Evolutionary conservation across 2,329 filamentous ascomycete genomes (phyloP).

Genomic region (Calonectria pseudoturangicola): DNA sequence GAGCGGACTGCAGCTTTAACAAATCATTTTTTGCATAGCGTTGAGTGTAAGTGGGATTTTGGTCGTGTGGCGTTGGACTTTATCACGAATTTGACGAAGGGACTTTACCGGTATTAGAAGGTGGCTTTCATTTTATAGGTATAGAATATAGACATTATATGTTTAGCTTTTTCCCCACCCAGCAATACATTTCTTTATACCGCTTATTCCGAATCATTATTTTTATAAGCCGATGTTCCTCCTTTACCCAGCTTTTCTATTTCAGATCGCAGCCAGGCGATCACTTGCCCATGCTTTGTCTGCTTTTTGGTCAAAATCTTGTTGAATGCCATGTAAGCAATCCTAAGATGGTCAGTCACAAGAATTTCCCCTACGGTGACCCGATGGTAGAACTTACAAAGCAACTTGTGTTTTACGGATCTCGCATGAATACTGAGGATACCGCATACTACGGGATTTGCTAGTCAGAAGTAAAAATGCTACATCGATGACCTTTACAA

Average conservation of each 20-base stretch:
- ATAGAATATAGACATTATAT: slow-evolving; percentile 8
- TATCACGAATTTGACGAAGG: slow-evolving; percentile 14
- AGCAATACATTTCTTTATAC: background rate
- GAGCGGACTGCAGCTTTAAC: slow-evolving; percentile 58
- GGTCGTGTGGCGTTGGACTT: background rate
- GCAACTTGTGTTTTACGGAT: slow-evolving; percentile 76
- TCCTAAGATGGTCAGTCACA: slow-evolving; percentile 63
- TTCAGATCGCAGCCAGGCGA: slow-evolving; percentile 80
- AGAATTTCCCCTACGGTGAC: background rate
- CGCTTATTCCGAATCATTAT: background rate
- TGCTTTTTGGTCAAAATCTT: slow-evolving; percentile 82
- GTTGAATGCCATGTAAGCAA: slow-evolving; percentile 82
- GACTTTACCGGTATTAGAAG: slow-evolving; percentile 1
- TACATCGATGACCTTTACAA: slow-evolving; percentile 79
- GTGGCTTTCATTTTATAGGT: background rate
- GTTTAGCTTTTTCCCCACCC: background rate
- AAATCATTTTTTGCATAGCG: background rate
- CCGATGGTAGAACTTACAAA: slow-evolving; percentile 70
- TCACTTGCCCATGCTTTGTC: slow-evolving; percentile 77
- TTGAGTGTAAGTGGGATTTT: background rate
- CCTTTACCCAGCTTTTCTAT: slow-evolving; percentile 59
- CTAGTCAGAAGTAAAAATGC: slow-evolving; percentile 79
- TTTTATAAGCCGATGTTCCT: background rate
- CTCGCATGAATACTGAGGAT: slow-evolving; percentile 73
- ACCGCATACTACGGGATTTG: slow-evolving; percentile 65